phyloP scores from a whole-genome alignment of 805 yeast genomes.

The Blastobotrys robertii region DNA sequence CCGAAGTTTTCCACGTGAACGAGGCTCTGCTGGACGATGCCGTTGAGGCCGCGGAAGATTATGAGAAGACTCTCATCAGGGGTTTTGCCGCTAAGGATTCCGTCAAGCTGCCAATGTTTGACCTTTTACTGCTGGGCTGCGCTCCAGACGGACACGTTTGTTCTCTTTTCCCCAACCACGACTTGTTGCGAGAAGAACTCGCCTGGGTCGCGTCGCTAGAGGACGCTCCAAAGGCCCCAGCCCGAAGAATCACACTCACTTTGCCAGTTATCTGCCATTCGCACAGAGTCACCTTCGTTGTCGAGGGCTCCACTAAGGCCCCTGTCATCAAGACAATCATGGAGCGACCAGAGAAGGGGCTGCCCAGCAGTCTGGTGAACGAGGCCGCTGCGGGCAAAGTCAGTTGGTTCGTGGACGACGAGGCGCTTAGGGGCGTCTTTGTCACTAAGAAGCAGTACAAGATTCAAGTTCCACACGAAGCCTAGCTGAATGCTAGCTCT shows the following conservation, averaged over 20 bases:
- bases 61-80: constrained; percentile 75
- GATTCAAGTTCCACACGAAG: constrained; percentile 31
- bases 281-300: constrained; percentile 85
- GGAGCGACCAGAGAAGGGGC: constrained; percentile 95
- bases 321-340: constrained; percentile 82
- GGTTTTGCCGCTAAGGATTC: constrained; percentile 95
- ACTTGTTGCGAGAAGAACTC: constrained; percentile 73
- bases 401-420: constrained; percentile 95
- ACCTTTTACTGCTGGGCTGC: constrained; percentile 82
- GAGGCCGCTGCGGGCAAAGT: constrained; percentile 97
- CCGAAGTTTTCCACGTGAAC: constrained; percentile 76
- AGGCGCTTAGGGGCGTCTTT: constrained; percentile 72
- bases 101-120: constrained; percentile 92
- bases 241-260: constrained; percentile 76
- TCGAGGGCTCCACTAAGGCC: constrained; percentile 92
- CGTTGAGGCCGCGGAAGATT: constrained; percentile 88
- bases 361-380: constrained; percentile 87
- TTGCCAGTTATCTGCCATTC: constrained; percentile 94
- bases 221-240: constrained; percentile 85
- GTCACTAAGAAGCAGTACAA: constrained; percentile 65
- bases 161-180: constrained; percentile 89
- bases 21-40: constrained; percentile 49
- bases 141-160: constrained; percentile 99
- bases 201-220: constrained; percentile 95
- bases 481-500: not conserved